phyloP scores from a whole-genome alignment of 1,139 yeast genomes.

The Yamadazyma sp. region DNA sequence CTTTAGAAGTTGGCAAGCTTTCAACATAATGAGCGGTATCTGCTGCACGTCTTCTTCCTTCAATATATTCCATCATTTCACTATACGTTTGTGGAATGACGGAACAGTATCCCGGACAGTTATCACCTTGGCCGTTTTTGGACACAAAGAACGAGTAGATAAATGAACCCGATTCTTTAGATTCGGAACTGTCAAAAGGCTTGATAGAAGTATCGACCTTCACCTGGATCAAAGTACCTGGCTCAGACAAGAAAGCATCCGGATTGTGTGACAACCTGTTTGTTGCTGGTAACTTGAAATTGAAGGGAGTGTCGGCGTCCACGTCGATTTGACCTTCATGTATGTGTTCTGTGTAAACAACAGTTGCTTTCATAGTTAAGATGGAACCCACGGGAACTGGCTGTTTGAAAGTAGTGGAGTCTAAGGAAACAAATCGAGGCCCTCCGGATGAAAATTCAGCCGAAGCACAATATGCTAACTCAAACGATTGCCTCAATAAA shows the following conservation, averaged over 20 bases:
- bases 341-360: constrained; percentile 79
- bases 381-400: constrained; percentile 97
- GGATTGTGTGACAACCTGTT: constrained; percentile 53
- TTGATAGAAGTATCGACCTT: constrained; percentile 82
- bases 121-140: constrained; percentile 36
- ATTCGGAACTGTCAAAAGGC: constrained; percentile 57
- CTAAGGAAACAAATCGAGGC: constrained; percentile 86
- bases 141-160: constrained; percentile 88
- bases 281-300: constrained; percentile 57
- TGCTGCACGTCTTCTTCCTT: constrained; percentile 85
- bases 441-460: constrained; percentile 82
- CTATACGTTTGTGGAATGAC: constrained; percentile 85
- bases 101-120: constrained; percentile 51
- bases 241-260: constrained; percentile 62
- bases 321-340: constrained; percentile 30
- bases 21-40: constrained; percentile 75
- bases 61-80: constrained; percentile 89
- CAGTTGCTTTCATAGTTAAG: constrained; percentile 73
- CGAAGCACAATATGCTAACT: constrained; percentile 87
- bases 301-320: constrained; percentile 39
- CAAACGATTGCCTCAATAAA: constrained; percentile 85
- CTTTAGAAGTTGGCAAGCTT: constrained; percentile 27
- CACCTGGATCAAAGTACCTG: constrained; percentile 89
- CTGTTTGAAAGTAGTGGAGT: constrained; percentile 85
- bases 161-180: constrained; percentile 79